phyloP scores from a whole-genome alignment of 2,329 filamentous ascomycete genomes.

The Aspergillus novoparasiticus region DNA sequence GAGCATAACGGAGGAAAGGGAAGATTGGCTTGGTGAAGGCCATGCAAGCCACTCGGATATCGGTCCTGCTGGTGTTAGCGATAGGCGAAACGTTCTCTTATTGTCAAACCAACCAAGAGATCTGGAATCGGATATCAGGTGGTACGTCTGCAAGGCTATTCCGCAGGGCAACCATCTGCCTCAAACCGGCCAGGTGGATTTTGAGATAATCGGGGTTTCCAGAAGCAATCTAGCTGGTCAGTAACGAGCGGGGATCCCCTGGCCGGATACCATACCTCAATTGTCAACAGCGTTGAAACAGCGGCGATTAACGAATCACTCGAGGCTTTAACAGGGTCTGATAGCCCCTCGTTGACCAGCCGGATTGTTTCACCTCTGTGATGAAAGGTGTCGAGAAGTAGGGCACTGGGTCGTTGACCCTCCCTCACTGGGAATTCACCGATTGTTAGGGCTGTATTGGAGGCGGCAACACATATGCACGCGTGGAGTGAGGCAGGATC shows the following conservation, averaged over 20 bases:
- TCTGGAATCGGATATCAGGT: slow-evolving; percentile 41
- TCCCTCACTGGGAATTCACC: slow-evolving; percentile 39
- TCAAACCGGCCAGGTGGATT: slow-evolving; percentile 42
- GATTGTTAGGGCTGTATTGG: slow-evolving; percentile 36
- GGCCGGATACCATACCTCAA: slow-evolving; percentile 33
- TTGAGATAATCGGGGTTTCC: slow-evolving; percentile 43
- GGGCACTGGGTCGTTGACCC: slow-evolving; percentile 30
- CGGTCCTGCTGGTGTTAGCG: slow-evolving; percentile 33
- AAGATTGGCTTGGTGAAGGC: slow-evolving; percentile 42
- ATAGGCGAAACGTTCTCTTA: not conserved
- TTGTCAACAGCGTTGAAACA: slow-evolving; percentile 42
- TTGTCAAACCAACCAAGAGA: slow-evolving; percentile 37
- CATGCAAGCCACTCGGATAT: slow-evolving; percentile 45
- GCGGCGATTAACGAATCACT: slow-evolving; percentile 44
- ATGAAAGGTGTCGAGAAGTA: slow-evolving; percentile 41
- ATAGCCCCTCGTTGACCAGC: slow-evolving; percentile 42
- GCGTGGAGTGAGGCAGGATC: slow-evolving; percentile 42
- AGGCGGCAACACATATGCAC: slow-evolving; percentile 40
- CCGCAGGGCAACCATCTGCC: slow-evolving; percentile 43
- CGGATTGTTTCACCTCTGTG: slow-evolving; percentile 44
- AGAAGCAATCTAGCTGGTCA: slow-evolving; percentile 37
- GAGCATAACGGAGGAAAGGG: slow-evolving; percentile 38
- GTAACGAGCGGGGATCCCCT: not conserved
- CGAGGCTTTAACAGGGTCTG: slow-evolving; percentile 39
- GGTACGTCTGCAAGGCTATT: slow-evolving; percentile 41